Percentiles rank a stretch among this genome's conserved stretches.
phyloP scores from a whole-genome alignment of 2,329 filamentous ascomycete species.

The Arthrobotrys sinensis region DNA sequence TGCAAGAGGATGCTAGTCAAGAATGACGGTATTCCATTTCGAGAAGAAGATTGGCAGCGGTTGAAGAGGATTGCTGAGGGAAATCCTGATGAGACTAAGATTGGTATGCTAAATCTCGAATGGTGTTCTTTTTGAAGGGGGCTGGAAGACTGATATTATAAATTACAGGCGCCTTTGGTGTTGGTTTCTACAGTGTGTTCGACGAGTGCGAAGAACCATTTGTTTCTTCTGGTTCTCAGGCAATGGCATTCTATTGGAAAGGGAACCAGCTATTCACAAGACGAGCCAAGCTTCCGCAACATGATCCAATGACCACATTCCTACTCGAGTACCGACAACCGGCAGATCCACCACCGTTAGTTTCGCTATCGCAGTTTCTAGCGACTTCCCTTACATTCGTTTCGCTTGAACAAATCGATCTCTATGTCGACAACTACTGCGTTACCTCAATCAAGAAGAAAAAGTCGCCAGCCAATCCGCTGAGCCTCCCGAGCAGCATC shows the following conservation, averaged over 20 bases:
- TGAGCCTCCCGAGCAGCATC: constrained; percentile 75
- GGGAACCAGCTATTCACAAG: constrained; percentile 97
- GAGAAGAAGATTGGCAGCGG: constrained; percentile 90
- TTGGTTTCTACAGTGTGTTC: constrained; percentile 98
- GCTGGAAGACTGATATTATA: background rate
- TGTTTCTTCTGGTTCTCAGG: constrained; percentile 89
- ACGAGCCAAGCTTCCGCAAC: constrained; percentile 77
- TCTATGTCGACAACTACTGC: constrained; percentile 90
- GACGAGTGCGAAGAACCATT: constrained; percentile 98
- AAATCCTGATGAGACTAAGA: constrained; percentile 98
- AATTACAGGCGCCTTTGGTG: constrained; percentile 82
- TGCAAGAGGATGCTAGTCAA: constrained; percentile 88
- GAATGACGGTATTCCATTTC: constrained; percentile 92
- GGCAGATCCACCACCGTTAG: constrained; percentile 78
- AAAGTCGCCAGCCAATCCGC: constrained; percentile 80
- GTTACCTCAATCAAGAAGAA: constrained; percentile 86
- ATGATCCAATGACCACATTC: constrained; percentile 85
- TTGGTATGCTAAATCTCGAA: constrained; percentile 70
- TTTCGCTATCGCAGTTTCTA: constrained; percentile 91
- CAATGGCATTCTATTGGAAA: constrained; percentile 99
- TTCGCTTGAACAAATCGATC: constrained; percentile 85
- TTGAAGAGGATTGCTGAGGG: constrained; percentile 98
- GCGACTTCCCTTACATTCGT: constrained; percentile 97
- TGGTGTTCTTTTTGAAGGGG: background rate
- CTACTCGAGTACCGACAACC: constrained; percentile 94